Percentiles rank a stretch among this genome's conserved stretches.
These are phyloP conservation scores for Alisma plantagoaquatica DNA, from an alignment of 106 monocot genomes.

Conservation along the genomic window DNA sequence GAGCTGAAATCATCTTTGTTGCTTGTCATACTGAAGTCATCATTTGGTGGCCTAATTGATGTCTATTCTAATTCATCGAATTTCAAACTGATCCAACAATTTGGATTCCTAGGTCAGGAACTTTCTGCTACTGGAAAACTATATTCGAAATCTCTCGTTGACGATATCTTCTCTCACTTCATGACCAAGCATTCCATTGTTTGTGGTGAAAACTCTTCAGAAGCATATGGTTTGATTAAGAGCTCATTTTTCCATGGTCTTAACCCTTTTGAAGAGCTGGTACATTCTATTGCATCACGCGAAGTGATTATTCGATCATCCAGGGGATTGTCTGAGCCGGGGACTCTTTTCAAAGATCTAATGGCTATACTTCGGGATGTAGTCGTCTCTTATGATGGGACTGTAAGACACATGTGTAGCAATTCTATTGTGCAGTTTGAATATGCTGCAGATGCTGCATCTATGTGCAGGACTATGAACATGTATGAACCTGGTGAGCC, in stretches of 20 bases:
- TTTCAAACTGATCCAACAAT: constrained; percentile 63
- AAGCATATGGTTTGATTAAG: constrained; percentile 72
- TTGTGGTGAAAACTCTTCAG: constrained; percentile 28
- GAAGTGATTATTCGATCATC: constrained; percentile 83
- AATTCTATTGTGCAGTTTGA: constrained; percentile 72
- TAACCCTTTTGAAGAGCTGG: constrained; percentile 65
- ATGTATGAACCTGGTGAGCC: constrained; percentile 72
- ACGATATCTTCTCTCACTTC: constrained; percentile 42
- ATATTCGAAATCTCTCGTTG: constrained; percentile 60
- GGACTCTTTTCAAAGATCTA: constrained; percentile 83
- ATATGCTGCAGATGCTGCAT: no score
- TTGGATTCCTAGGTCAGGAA: constrained; percentile 83
- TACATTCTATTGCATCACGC: constrained; percentile 71
- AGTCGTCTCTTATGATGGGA: constrained; percentile 78
- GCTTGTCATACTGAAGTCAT: constrained; percentile 41
- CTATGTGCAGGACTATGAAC: constrained; percentile 2
- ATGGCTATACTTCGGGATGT: constrained; percentile 95
- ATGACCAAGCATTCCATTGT: constrained; percentile 25
- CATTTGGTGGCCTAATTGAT: constrained; percentile 57
- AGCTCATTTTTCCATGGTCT: constrained; percentile 76
- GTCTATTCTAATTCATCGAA: constrained; percentile 69
- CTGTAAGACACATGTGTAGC: constrained; percentile 72
- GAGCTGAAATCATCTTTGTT: constrained; percentile 30
- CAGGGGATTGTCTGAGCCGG: constrained; percentile 89
- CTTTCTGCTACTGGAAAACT: constrained; percentile 60